These are phyloP conservation scores for Gossypium rotundifolium DNA, from an alignment of 345 rosid species.

Conservation along the genomic window DNA sequence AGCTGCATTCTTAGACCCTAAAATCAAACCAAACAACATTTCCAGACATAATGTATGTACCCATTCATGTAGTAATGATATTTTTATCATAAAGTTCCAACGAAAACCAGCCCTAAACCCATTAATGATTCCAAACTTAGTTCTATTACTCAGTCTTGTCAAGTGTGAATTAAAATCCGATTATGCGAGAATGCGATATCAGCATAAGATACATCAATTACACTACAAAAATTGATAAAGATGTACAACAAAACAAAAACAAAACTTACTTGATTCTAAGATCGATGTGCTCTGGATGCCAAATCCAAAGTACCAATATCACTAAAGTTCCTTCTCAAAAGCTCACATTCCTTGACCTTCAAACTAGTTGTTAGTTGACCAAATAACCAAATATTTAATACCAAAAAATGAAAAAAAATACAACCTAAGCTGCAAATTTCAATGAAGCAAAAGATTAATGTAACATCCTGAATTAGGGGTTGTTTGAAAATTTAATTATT, in stretches of 20 bases:
- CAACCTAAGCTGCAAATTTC: no score
- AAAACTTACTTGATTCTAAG: slow-evolving; percentile 78
- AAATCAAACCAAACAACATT: no score
- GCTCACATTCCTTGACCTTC: slow-evolving; percentile 94
- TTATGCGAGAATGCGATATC: neutral
- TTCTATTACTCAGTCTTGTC: neutral
- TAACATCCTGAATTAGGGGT: no score
- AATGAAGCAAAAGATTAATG: no score
- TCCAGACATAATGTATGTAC: no score
- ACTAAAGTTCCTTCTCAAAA: slow-evolving; percentile 88
- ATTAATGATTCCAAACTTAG: neutral
- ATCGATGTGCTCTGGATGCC: slow-evolving; percentile 99
- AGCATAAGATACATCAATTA: neutral
- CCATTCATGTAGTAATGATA: no score
- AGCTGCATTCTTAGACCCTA: no score
- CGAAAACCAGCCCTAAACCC: neutral
- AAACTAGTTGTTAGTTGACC: no score
- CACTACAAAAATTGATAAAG: neutral
- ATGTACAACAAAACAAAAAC: neutral
- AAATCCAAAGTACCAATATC: slow-evolving; percentile 96
- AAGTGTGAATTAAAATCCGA: neutral
- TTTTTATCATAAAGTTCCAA: neutral
- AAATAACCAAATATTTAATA: no score
- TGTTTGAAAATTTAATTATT: no score
- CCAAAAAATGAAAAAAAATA: no score